A percentile compares a stretch with the other conserved stretches of the same genome.
Conservation (phyloP, 2,329 filamentous ascomycete genomes). For the Arthrocladium fulminans region DNA sequence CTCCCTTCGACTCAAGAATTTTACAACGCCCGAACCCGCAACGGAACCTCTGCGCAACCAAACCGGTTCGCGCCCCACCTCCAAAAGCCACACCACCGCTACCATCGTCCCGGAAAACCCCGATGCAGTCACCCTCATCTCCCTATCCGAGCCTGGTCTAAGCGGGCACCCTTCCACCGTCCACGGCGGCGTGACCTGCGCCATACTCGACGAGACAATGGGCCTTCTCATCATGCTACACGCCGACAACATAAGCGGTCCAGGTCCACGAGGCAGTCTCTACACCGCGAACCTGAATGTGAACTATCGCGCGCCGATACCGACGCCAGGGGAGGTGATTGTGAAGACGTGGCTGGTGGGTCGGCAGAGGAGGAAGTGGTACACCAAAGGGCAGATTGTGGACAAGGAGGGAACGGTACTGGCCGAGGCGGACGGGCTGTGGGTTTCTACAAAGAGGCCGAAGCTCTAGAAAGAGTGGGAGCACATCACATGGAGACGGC, state of each 20-base stretch:
- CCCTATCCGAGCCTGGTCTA: slow-evolving; percentile 29
- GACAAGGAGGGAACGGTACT: slow-evolving; percentile 20
- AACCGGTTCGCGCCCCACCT: neutral
- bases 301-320: slow-evolving; percentile 19
- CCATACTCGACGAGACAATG: slow-evolving; percentile 38
- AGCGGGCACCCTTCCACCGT: slow-evolving; percentile 32
- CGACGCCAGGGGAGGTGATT: slow-evolving; percentile 18
- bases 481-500: no score
- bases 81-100: neutral
- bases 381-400: slow-evolving; percentile 20
- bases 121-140: slow-evolving; percentile 31
- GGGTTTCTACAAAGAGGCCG: slow-evolving; percentile 16
- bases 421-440: slow-evolving; percentile 21
- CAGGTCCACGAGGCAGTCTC: slow-evolving; percentile 13
- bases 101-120: slow-evolving; percentile 22
- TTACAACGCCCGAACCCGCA: slow-evolving; percentile 17
- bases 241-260: slow-evolving; percentile 14
- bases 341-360: slow-evolving; percentile 19
- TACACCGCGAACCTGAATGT: slow-evolving; percentile 22
- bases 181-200: slow-evolving; percentile 35
- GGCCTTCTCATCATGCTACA: slow-evolving; percentile 31
- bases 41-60: slow-evolving; percentile 17
- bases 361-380: slow-evolving; percentile 21
- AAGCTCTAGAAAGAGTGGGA: neutral
- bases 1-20: slow-evolving; percentile 30